A percentile compares a stretch with the other conserved stretches of the same genome.
Conservation (phyloP, 2,329 filamentous ascomycete species). For the Aspergillus sp. region DNA sequence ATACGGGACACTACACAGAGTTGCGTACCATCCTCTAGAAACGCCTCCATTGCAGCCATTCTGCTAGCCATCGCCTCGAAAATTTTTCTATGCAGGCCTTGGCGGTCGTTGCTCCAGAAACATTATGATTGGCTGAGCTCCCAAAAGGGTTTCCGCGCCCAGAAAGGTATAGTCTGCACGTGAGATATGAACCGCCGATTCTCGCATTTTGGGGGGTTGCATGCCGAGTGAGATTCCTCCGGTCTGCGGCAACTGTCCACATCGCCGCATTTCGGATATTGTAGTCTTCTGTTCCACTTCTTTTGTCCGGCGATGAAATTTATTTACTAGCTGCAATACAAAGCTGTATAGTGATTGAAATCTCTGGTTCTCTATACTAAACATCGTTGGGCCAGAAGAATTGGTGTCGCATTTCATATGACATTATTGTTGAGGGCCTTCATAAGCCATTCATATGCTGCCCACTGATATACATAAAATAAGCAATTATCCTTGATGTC, state of each 20-base stretch:
- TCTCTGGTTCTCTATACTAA: slow-evolving; percentile 5
- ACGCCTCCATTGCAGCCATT: too few relatives aligned
- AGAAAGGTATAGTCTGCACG: slow-evolving; percentile 12
- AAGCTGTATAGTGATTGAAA: slow-evolving; percentile 19
- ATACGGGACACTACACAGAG: not conserved
- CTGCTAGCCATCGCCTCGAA: not conserved
- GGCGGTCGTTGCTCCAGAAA: slow-evolving; percentile 8
- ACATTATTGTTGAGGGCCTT: slow-evolving; percentile 21
- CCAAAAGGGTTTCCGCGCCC: slow-evolving; percentile 8
- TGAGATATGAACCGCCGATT: slow-evolving; percentile 22
- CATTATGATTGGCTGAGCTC: slow-evolving; percentile 10
- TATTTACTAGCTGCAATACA: slow-evolving; percentile 22
- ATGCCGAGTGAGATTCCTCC: slow-evolving; percentile 13
- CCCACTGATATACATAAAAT: slow-evolving; percentile 54
- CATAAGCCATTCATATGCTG: slow-evolving; percentile 86
- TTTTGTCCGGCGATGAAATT: slow-evolving; percentile 17
- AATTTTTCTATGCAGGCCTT: slow-evolving; percentile 1
- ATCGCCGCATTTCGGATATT: slow-evolving; percentile 23
- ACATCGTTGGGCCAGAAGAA: slow-evolving; percentile 5
- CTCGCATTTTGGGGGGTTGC: slow-evolving; percentile 10
- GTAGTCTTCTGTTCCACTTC: slow-evolving; percentile 8
- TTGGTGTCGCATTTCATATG: not conserved
- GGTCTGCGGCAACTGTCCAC: slow-evolving; percentile 19
- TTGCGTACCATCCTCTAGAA: not conserved
- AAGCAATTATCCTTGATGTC: slow-evolving; percentile 1